Conservation (phyloP, 1,284 basidiomycete genomes). For the Meripilus lineatus region DNA sequence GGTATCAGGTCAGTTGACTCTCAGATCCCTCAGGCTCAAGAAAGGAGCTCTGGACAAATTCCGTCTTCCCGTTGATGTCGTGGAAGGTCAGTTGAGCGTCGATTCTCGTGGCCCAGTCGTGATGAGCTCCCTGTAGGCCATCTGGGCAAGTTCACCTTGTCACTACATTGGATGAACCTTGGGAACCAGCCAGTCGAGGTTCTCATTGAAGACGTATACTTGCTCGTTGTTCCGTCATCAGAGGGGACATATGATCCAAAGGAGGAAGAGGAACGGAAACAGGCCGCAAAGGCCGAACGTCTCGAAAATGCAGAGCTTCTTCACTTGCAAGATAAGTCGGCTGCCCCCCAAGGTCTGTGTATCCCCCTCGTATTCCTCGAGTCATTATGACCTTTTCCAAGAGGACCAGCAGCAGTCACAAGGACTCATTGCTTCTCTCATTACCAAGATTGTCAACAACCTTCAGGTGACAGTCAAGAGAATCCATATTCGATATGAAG, state of each 20-base stretch:
- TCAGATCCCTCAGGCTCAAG: slow-evolving; percentile 84
- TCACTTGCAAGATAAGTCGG: slow-evolving; percentile 64
- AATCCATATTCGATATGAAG: slow-evolving; percentile 96
- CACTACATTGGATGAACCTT: slow-evolving; percentile 94
- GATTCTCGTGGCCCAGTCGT: neutral
- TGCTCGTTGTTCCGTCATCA: slow-evolving; percentile 86
- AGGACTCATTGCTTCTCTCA: slow-evolving; percentile 80
- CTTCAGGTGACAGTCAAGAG: slow-evolving; percentile 94
- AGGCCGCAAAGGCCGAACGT: slow-evolving; percentile 87
- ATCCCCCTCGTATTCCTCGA: slow-evolving; percentile 3
- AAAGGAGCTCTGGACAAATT: slow-evolving; percentile 96
- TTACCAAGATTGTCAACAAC: slow-evolving; percentile 94
- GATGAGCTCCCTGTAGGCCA: slow-evolving; percentile 55
- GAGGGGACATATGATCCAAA: slow-evolving; percentile 71
- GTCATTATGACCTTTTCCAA: slow-evolving; percentile 16
- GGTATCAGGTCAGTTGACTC: slow-evolving; percentile 78
- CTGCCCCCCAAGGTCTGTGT: slow-evolving; percentile 40
- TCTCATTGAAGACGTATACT: slow-evolving; percentile 91
- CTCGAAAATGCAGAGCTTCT: slow-evolving; percentile 88
- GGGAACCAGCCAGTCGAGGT: slow-evolving; percentile 93
- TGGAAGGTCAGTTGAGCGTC: slow-evolving; percentile 69
- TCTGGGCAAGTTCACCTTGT: slow-evolving; percentile 88
- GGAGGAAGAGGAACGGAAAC: slow-evolving; percentile 81
- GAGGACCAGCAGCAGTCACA: slow-evolving; percentile 75
- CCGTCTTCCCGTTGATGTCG: slow-evolving; percentile 91